A percentile compares a stretch with the other conserved stretches of the same genome.
phyloP scores from a whole-genome alignment of 1,139 yeast genomes.

The Lodderomyces oxycetoniae region DNA sequence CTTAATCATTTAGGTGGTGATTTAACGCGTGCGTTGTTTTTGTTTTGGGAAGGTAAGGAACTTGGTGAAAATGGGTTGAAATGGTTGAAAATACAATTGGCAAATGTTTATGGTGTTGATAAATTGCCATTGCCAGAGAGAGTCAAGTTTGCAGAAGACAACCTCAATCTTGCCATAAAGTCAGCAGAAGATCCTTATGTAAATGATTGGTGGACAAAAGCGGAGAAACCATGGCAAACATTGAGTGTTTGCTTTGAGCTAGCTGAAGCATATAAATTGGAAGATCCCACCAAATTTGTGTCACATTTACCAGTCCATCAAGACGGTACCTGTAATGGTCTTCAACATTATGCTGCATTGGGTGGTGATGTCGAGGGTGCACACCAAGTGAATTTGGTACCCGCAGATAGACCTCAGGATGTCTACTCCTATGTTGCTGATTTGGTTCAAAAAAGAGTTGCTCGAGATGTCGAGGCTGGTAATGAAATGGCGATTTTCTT shows the following conservation, averaged over 20 bases:
- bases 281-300: conserved; percentile 68
- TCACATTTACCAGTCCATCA: conserved; percentile 92
- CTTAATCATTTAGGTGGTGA: conserved; percentile 86
- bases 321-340: conserved; percentile 96
- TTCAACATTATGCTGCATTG: conserved; percentile 95
- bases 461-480: conserved; percentile 55
- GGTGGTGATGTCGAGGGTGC: conserved; percentile 98
- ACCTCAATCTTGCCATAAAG: conserved; percentile 56
- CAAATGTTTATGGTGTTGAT: conserved; percentile 84
- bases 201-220: conserved; percentile 72
- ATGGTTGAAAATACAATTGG: conserved; percentile 89
- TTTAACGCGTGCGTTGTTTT: conserved; percentile 75
- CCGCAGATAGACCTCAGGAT: conserved; percentile 84
- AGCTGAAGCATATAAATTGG: conserved; percentile 60
- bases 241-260: conserved; percentile 82
- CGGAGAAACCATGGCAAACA: conserved; percentile 96
- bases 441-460: conserved; percentile 59
- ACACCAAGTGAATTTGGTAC: conserved; percentile 78
- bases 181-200: conserved; percentile 71
- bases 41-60: conserved; percentile 83
- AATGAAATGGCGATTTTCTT: conserved; percentile 49
- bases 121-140: conserved; percentile 79
- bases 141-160: conserved; percentile 63
- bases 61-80: conserved; percentile 71
- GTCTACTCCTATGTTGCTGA: conserved; percentile 81